Percentiles rank a stretch among this genome's conserved stretches.
Evolutionary conservation across 805 yeast species (phyloP).

Genomic region (Tetrapisispora iriomotensis): DNA sequence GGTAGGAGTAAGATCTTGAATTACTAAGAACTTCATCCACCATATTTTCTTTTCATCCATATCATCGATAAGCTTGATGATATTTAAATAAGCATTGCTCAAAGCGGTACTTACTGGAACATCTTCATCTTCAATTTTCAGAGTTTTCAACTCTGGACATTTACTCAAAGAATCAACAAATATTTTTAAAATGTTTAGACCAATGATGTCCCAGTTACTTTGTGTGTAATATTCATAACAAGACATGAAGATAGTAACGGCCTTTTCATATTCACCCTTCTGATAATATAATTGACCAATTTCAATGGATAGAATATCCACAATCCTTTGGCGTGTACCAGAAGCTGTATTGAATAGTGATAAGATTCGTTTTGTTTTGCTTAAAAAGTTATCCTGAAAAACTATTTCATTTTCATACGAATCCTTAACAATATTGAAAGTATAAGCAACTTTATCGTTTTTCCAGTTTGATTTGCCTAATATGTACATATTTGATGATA

Average conservation of each 20-base stretch:
- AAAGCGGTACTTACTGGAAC: slow-evolving; percentile 21
- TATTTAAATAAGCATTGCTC: slow-evolving; percentile 24
- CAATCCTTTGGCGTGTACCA: slow-evolving; percentile 44
- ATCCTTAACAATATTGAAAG: slow-evolving; percentile 8
- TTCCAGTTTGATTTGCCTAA: slow-evolving; percentile 8
- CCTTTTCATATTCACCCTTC: slow-evolving; percentile 44
- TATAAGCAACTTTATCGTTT: slow-evolving; percentile 2
- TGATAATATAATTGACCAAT: slow-evolving; percentile 62
- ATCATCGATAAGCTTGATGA: slow-evolving; percentile 15
- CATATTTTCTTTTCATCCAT: slow-evolving; percentile 11
- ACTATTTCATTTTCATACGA: slow-evolving; percentile 13
- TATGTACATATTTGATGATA: slow-evolving; percentile 10
- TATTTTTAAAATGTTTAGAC: slow-evolving; percentile 52
- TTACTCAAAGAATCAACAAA: slow-evolving; percentile 56
- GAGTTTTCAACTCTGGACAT: slow-evolving; percentile 12
- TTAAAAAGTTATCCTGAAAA: slow-evolving; percentile 34
- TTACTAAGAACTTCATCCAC: slow-evolving; percentile 22
- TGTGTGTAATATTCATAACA: slow-evolving; percentile 59
- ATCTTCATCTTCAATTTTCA: slow-evolving; percentile 19
- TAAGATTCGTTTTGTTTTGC: slow-evolving; percentile 38
- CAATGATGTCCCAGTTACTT: slow-evolving; percentile 69
- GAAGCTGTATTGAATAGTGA: slow-evolving; percentile 12
- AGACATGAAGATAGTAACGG: slow-evolving; percentile 53
- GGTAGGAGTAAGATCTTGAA: slow-evolving; percentile 7
- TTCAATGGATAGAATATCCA: slow-evolving; percentile 68